phyloP scores from a whole-genome alignment of 2,329 filamentous ascomycete genomes.

The Fusarium sp. region DNA sequence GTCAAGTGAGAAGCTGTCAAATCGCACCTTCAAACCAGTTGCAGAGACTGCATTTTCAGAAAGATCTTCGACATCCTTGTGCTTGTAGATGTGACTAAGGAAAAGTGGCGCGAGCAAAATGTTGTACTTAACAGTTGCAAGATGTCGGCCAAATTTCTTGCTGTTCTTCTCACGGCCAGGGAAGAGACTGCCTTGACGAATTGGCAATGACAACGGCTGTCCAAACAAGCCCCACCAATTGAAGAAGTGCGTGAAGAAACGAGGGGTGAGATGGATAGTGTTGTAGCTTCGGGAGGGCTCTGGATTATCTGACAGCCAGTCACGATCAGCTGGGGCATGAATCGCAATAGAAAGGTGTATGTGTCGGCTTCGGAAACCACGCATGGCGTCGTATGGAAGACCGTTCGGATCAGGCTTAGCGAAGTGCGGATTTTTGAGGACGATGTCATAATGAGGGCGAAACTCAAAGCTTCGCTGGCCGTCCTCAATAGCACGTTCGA shows the following conservation, averaged over 20 bases:
- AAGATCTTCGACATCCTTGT: slow-evolving; percentile 92
- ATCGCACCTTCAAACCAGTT: slow-evolving; percentile 93
- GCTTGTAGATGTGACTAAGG: slow-evolving; percentile 97
- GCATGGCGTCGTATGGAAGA: slow-evolving; percentile 85
- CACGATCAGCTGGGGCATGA: slow-evolving; percentile 82
- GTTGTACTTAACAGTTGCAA: slow-evolving; percentile 99
- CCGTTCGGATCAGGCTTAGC: slow-evolving; percentile 67
- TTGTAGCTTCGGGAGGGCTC: slow-evolving; percentile 92
- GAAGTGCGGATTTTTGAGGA: slow-evolving; percentile 81
- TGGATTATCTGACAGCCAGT: slow-evolving; percentile 81
- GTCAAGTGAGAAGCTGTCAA: slow-evolving; percentile 98
- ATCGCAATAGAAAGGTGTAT: slow-evolving; percentile 96
- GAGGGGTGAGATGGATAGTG: slow-evolving; percentile 89
- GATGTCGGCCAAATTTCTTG: slow-evolving; percentile 96
- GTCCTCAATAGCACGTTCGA: slow-evolving; percentile 81
- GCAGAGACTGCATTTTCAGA: slow-evolving; percentile 80
- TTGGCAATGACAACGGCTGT: slow-evolving; percentile 90
- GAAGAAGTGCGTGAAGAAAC: slow-evolving; percentile 98
- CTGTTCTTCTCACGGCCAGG: slow-evolving; percentile 93
- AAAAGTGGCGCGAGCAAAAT: slow-evolving; percentile 90
- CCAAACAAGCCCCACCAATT: slow-evolving; percentile 98
- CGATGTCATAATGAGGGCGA: slow-evolving; percentile 88
- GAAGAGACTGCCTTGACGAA: slow-evolving; percentile 91
- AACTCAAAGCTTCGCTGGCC: slow-evolving; percentile 85
- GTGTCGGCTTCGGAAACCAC: slow-evolving; percentile 94